phyloP scores from a whole-genome alignment of 768 basidiomycete species.

The Russula lepida region DNA sequence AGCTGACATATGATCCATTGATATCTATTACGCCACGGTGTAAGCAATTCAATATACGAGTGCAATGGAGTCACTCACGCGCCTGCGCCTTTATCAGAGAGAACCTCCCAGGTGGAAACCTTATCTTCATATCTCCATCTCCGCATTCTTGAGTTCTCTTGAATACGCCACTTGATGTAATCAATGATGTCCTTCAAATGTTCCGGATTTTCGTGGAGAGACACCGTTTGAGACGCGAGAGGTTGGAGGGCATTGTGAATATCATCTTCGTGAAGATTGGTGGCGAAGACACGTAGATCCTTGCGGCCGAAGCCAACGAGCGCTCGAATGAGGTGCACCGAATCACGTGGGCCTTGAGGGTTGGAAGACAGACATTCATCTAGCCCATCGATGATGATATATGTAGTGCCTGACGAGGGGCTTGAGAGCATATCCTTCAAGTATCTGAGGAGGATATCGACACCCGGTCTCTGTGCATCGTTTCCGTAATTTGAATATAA shows the following conservation, averaged over 20 bases:
- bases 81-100: constrained; percentile 9
- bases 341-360: constrained; percentile 3
- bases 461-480: not conserved
- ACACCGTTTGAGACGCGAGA: constrained; percentile 1
- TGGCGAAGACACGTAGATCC: constrained; percentile 10
- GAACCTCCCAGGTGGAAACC: constrained; percentile 7
- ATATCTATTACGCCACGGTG: constrained; percentile 19
- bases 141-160: constrained; percentile 20
- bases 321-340: constrained; percentile 2
- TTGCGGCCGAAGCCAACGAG: not conserved
- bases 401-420: constrained; percentile 5
- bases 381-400: constrained; percentile 23
- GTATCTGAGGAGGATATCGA: constrained; percentile 9
- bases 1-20: constrained; percentile 24
- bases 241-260: not conserved
- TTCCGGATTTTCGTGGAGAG: constrained; percentile 5
- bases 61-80: constrained; percentile 1
- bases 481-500: constrained; percentile 1
- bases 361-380: constrained; percentile 21
- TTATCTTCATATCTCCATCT: constrained; percentile 10
- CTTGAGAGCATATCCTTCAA: constrained; percentile 12
- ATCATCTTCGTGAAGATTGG: not conserved
- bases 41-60: not conserved
- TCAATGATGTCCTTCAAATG: constrained; percentile 1
- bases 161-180: constrained; percentile 14